Evolutionary conservation across 2,329 filamentous ascomycete species (phyloP).

Genomic region (Bisporella sp.): DNA sequence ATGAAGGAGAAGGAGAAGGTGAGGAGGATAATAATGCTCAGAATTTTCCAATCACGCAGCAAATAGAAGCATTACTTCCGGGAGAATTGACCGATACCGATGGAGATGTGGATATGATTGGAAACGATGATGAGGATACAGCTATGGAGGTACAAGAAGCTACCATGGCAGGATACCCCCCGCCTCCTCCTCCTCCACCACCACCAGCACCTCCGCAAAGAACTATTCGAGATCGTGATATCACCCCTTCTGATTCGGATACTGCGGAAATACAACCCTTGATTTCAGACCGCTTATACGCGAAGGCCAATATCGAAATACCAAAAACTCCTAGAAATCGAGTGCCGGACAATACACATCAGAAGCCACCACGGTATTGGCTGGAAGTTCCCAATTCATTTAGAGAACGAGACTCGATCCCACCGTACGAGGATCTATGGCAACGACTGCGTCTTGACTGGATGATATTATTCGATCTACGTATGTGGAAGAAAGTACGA

Average conservation of each 20-base stretch:
- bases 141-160: constrained; percentile 71
- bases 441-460: constrained; percentile 87
- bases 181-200: constrained; percentile 50
- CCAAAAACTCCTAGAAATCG: constrained; percentile 70
- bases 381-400: constrained; percentile 70
- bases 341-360: constrained; percentile 37
- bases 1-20: constrained; percentile 25
- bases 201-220: constrained; percentile 37
- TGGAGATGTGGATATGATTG: constrained; percentile 37
- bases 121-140: constrained; percentile 38
- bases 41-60: constrained; percentile 18
- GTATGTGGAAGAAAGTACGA: constrained; percentile 94
- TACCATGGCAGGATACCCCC: constrained; percentile 47
- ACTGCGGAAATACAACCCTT: constrained; percentile 53
- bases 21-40: constrained; percentile 17
- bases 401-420: constrained; percentile 49
- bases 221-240: constrained; percentile 46
- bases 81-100: constrained; percentile 28
- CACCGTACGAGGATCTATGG: constrained; percentile 81
- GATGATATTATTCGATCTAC: constrained; percentile 87
- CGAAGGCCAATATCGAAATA: constrained; percentile 62
- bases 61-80: constrained; percentile 17
- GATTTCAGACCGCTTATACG: constrained; percentile 53
- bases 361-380: constrained; percentile 77
- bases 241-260: constrained; percentile 67